Evolutionary conservation across 495 filamentous ascomycete species (phyloP).

Genomic region (Penicillium alfredii): DNA sequence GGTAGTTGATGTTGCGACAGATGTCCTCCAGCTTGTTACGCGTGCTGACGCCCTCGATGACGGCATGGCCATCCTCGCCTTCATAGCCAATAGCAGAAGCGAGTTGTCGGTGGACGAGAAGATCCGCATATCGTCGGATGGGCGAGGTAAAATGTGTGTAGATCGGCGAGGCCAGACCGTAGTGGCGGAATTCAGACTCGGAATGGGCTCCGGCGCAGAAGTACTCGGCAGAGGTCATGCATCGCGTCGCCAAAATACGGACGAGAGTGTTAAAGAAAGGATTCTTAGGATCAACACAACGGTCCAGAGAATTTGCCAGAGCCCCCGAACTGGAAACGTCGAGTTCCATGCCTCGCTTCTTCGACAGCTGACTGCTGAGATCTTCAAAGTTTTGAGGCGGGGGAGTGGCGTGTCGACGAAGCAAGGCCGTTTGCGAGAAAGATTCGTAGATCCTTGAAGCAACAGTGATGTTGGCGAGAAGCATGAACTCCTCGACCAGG

Average conservation of each 20-base stretch:
- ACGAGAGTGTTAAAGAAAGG: slow-evolving; percentile 98
- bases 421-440: slow-evolving; percentile 91
- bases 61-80: slow-evolving; percentile 45
- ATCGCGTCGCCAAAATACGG: slow-evolving; percentile 93
- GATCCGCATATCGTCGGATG: slow-evolving; percentile 92
- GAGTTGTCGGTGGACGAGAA: slow-evolving; percentile 88
- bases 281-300: slow-evolving; percentile 71
- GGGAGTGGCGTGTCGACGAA: slow-evolving; percentile 85
- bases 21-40: slow-evolving; percentile 76
- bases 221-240: slow-evolving; percentile 99
- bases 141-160: slow-evolving; percentile 99
- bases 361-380: slow-evolving; percentile 78
- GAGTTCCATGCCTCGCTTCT: slow-evolving; percentile 73
- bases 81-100: slow-evolving; percentile 94
- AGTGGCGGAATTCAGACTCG: slow-evolving; percentile 91
- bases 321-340: slow-evolving; percentile 80
- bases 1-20: slow-evolving; percentile 96
- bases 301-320: slow-evolving; percentile 83
- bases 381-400: slow-evolving; percentile 96
- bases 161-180: slow-evolving; percentile 90
- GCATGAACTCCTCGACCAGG: slow-evolving; percentile 97
- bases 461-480: slow-evolving; percentile 94
- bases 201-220: slow-evolving; percentile 90
- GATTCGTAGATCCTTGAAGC: slow-evolving; percentile 79
- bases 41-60: slow-evolving; percentile 70